Evolutionary conservation across 2,329 filamentous ascomycete species (phyloP), one percentile per base, ranked within the genome.

Genomic region (Aspergillus quadricinctus): DNA sequence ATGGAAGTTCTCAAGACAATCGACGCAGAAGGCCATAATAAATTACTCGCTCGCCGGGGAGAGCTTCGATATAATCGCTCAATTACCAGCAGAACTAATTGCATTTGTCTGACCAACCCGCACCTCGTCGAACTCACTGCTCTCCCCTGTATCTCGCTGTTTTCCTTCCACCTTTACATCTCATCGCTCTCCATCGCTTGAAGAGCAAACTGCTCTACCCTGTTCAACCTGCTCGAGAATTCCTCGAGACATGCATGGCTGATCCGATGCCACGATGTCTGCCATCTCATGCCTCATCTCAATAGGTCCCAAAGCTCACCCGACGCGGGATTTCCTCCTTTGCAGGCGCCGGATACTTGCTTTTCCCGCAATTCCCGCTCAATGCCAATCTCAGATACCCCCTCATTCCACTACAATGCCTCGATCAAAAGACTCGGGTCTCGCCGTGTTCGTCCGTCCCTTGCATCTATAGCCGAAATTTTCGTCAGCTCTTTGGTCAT

Each of bases 231-330:
- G 63, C 61, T 64, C 59, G 56, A 57, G 58, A 58, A 55, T 50
- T 50, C 60, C 52, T 58, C 57, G 59, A 64, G 68, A 71, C 58
- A 72, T 71, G 69, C 66, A 67, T 61, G 65, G 67, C 61, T 72
- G 63, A 69, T 58, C 65, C 59, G 62, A 72, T 75, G 74, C 75
- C 82, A 85, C 78, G 65, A 87, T 87, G 84, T 80, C 75, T 77
- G 77, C 72, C 76, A 69, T 80, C 81, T 82, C 83, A 87, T 88
- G 85, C 84, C 81, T 82, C 76, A 80, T 76, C 72, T 81, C 77
- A 78, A 78, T 75, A 77, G 76, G 75, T 77, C 80, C 73, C 76
- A 80, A 71, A 77, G 79, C 78, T 77, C 75, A 67, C 69, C 73
- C 64, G 71, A 74, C 72, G 75, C 75, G 74, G 75, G 77, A 71